Evolutionary conservation across 495 filamentous ascomycete genomes (phyloP).

Genomic region (Aspergillus indologenus): DNA sequence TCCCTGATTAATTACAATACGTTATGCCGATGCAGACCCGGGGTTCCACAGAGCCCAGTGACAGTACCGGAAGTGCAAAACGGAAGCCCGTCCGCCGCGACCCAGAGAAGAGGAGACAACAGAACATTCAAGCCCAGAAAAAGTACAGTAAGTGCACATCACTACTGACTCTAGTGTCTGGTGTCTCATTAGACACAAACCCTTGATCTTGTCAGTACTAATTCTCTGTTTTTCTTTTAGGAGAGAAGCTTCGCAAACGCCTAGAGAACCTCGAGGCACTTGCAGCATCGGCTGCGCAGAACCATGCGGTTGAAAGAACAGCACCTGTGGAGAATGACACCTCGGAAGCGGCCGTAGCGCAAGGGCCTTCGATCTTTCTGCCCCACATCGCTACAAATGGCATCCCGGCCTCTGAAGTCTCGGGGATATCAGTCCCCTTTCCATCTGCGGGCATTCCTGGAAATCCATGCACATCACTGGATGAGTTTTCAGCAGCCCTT

Average conservation of each 20-base stretch:
- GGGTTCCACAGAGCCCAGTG: neutral
- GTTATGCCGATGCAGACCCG: neutral
- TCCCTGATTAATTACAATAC: neutral
- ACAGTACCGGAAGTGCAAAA: conserved; percentile 19
- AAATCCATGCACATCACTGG: neutral
- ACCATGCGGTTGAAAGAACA: neutral
- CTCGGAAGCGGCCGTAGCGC: neutral
- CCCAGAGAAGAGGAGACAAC: conserved; percentile 29
- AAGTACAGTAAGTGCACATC: conserved; percentile 26
- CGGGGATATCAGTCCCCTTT: conserved; percentile 6
- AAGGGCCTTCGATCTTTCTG: neutral
- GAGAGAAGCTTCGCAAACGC: conserved; percentile 24
- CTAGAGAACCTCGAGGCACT: conserved; percentile 21
- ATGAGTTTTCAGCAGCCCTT: conserved; percentile 5
- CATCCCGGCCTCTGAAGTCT: conserved; percentile 7
- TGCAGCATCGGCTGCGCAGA: conserved; percentile 12
- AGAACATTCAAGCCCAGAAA: conserved; percentile 30
- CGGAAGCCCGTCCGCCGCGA: conserved; percentile 30
- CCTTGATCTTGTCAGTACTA: too few species aligned
- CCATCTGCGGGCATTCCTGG: conserved; percentile 2
- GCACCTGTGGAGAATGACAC: neutral
- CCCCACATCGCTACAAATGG: neutral
- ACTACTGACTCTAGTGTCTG: too few species aligned
- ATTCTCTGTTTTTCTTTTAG: too few species aligned
- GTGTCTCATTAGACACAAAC: too few species aligned